Conservation (phyloP, 1,284 basidiomycete species). For the Apiotrichum mycotoxinovorans region DNA sequence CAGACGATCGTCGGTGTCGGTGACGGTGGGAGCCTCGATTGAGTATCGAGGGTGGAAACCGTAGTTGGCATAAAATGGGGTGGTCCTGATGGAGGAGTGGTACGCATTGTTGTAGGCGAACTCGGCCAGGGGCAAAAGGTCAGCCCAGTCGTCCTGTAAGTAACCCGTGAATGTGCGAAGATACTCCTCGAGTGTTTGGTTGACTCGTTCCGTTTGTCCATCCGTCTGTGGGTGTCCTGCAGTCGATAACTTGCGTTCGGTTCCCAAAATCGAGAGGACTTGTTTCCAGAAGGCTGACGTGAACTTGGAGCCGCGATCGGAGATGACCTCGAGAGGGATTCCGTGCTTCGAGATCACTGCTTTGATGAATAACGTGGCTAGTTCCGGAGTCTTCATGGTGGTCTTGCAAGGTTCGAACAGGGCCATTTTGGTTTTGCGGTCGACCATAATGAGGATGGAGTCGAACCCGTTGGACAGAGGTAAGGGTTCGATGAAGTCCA, state of each 20-base stretch:
- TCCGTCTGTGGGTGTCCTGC: not conserved
- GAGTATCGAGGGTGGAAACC: conserved; percentile 42
- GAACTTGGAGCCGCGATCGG: conserved; percentile 20
- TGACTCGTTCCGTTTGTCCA: not conserved
- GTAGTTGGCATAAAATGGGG: conserved; percentile 53
- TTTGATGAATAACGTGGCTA: not conserved
- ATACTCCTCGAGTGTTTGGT: not conserved
- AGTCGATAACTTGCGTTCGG: not conserved
- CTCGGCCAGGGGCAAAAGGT: conserved; percentile 52
- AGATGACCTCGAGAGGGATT: not conserved
- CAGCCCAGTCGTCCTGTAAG: conserved; percentile 53
- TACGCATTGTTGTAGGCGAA: conserved; percentile 55
- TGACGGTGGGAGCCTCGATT: not conserved
- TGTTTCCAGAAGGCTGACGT: conserved; percentile 29
- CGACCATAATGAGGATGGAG: conserved; percentile 52
- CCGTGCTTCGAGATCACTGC: not conserved
- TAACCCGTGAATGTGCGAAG: conserved; percentile 33
- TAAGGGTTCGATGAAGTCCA: conserved; percentile 55
- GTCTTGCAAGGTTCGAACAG: conserved; percentile 45
- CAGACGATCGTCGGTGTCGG: not conserved
- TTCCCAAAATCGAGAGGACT: not conserved
- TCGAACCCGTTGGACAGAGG: conserved; percentile 48
- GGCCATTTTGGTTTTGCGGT: conserved; percentile 51
- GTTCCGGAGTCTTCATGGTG: not conserved
- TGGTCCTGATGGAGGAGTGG: conserved; percentile 40